Conservation (phyloP, 306 rosid species). For the Ormosia emarginata region DNA sequence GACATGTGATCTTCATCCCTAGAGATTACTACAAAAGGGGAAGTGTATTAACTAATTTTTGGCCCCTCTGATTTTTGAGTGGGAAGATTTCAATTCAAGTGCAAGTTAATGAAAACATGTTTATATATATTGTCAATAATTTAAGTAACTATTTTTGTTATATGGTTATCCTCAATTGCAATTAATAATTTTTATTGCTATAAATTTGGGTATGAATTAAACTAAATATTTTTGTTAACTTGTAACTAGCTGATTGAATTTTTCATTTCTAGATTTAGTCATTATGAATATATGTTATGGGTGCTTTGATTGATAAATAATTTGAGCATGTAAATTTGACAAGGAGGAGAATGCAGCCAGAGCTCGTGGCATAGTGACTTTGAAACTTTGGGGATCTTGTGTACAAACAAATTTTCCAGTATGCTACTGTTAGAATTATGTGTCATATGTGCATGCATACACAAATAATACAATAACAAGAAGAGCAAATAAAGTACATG, state of each 20-base stretch:
- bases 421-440: neutral
- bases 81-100: neutral
- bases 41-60: neutral
- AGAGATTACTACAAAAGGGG: neutral
- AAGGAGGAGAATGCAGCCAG: slow-evolving; percentile 6
- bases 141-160: neutral
- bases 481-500: neutral
- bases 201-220: no score
- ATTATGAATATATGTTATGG: neutral
- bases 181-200: neutral
- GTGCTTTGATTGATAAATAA: neutral
- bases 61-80: neutral
- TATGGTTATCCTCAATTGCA: neutral
- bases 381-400: neutral
- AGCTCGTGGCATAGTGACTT: neutral
- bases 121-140: neutral
- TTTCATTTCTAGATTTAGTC: neutral
- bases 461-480: neutral
- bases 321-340: slow-evolving; percentile 9
- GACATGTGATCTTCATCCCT: no score
- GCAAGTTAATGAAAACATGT: neutral
- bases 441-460: neutral
- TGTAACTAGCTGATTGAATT: neutral
- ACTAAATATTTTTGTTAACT: neutral
- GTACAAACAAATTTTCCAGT: neutral